Base-by-base conservation (phyloP, 805 yeast species). In the Kazachstania kunashirensis region DNA sequence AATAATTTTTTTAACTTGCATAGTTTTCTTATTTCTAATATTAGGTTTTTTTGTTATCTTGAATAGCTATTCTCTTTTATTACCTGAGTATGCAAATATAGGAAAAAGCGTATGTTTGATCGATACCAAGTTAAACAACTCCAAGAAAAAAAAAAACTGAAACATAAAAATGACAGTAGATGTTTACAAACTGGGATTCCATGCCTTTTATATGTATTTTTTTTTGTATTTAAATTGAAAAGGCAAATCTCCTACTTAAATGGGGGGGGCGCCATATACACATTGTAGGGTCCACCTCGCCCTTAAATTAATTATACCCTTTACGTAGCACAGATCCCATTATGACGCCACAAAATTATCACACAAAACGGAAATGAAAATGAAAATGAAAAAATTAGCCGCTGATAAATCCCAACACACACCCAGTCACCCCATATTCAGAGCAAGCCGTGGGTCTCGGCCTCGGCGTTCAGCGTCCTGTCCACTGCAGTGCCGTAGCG, bases 401-500 rank as follows among this genome's bases (percentile, higher is more conserved):
- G n/a, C n/a, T n/a, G n/a, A n/a, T n/a, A n/a, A n/a, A n/a, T n/a
- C n/a, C n/a, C n/a, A n/a, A n/a, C n/a, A n/a, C n/a, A n/a, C n/a
- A n/a, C n/a, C 2, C 7, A 13, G 1, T 14, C 15, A 6, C 4
- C 8, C 6, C 18, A 10, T 26, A 6, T 5, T 17, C 17, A 28
- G 6, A 54, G 24, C 24, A 52, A 17, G 26, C 61, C 60, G 46
- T 71, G 63, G 46, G 61, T 61, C 48, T 67, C 65, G 2, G 85
- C 86, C 47, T 72, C 76, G 25, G 63, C 65, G 9, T 89, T 88
- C 37, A 86, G 65, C 36, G 70, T 44, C 47, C 96, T 66, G 53
- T 88, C 96, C 0, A 76, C 74, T 26, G 68, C 70, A 47, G 80
- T 88, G n/a, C 96, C 96, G 48, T 84, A 94, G 33, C 71, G 67